Evolutionary conservation across 768 basidiomycete genomes (phyloP).

Genomic region (Galerina sulciceps): DNA sequence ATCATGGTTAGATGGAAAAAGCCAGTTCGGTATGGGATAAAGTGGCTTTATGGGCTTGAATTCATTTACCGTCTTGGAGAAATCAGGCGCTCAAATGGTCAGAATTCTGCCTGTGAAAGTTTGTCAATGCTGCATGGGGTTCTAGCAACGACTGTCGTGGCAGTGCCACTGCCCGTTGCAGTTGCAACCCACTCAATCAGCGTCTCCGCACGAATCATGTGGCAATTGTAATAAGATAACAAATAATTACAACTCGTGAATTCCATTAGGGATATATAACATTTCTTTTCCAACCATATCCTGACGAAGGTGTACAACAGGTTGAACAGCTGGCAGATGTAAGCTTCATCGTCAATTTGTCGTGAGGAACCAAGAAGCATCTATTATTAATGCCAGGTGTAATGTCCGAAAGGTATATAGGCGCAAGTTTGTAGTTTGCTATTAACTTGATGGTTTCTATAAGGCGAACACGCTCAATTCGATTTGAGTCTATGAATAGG

Average conservation of each 20-base stretch:
- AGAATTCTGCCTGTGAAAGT: slow-evolving; percentile 4
- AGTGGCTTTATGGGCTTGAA: slow-evolving; percentile 13
- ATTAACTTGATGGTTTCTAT: slow-evolving; percentile 28
- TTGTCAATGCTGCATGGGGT: slow-evolving; percentile 14
- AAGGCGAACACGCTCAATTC: slow-evolving; percentile 23
- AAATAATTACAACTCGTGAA: no score
- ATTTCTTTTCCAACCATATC: background rate
- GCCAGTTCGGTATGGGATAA: slow-evolving; percentile 7
- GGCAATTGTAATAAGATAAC: no score
- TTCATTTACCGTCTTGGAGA: slow-evolving; percentile 23
- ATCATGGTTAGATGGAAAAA: slow-evolving; percentile 24
- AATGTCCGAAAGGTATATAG: slow-evolving; percentile 41
- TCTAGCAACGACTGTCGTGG: slow-evolving; percentile 7
- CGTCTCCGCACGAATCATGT: background rate
- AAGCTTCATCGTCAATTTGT: background rate
- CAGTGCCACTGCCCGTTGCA: slow-evolving; percentile 1
- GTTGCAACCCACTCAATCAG: slow-evolving; percentile 8
- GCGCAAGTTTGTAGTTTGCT: slow-evolving; percentile 30
- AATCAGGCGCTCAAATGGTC: slow-evolving; percentile 22
- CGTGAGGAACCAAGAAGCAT: slow-evolving; percentile 6
- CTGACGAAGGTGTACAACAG: no score
- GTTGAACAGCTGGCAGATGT: background rate
- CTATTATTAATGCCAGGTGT: slow-evolving; percentile 39
- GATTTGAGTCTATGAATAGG: slow-evolving; percentile 31
- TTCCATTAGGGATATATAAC: background rate